These are phyloP conservation scores for Fusarium sp. DNA, from an alignment of 2,329 filamentous ascomycete genomes.

Conservation along the genomic window DNA sequence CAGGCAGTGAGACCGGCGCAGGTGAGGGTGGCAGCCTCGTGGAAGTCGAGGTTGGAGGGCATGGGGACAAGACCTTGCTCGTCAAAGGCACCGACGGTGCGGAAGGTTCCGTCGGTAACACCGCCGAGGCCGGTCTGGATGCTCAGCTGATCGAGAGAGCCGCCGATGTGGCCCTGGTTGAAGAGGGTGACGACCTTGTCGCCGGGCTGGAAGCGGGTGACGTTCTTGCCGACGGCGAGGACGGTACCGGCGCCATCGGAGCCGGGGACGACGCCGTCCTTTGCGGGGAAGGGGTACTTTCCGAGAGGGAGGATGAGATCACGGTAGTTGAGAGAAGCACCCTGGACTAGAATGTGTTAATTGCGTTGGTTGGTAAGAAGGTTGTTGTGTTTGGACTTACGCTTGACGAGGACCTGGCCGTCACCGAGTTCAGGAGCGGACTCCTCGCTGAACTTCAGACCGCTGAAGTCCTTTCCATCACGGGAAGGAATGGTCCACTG, in stretches of 20 bases:
- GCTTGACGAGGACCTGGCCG: conserved; percentile 78
- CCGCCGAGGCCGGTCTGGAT: conserved; percentile 74
- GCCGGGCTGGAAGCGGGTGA: conserved; percentile 64
- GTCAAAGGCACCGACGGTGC: conserved; percentile 75
- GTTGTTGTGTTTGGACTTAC: conserved; percentile 41
- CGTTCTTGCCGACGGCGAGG: conserved; percentile 63
- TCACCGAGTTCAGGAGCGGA: conserved; percentile 74
- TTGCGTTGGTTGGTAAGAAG: no score
- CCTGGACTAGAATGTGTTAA: conserved; percentile 56
- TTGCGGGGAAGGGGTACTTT: conserved; percentile 60
- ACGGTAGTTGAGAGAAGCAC: conserved; percentile 68
- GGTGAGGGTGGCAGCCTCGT: conserved; percentile 69
- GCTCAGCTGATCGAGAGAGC: conserved; percentile 54
- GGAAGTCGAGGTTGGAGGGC: conserved; percentile 66
- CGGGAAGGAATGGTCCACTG: conserved; percentile 66
- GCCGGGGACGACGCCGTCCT: conserved; percentile 61
- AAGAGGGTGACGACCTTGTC: conserved; percentile 73
- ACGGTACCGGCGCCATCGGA: conserved; percentile 69
- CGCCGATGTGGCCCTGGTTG: conserved; percentile 66
- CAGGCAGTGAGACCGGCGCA: conserved; percentile 75
- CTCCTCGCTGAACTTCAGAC: conserved; percentile 67
- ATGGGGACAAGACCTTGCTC: conserved; percentile 75
- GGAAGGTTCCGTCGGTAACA: conserved; percentile 74
- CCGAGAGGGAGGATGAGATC: conserved; percentile 66
- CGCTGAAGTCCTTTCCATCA: conserved; percentile 66